Evolutionary conservation across 495 filamentous ascomycete genomes (phyloP).

Genomic region (Penicillium pulvis): DNA sequence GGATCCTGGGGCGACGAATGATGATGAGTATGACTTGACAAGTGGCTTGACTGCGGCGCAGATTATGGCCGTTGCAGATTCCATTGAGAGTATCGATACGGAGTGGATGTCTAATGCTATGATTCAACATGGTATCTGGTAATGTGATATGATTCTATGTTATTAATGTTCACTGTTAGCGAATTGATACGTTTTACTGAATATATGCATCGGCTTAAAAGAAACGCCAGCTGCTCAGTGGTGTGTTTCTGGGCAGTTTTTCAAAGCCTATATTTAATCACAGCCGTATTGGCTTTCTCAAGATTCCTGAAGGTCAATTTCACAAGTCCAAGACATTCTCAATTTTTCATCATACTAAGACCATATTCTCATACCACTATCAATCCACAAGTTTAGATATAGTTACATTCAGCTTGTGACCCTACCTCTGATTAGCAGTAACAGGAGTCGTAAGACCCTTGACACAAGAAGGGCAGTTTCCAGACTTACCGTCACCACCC

Average conservation of each 20-base stretch:
- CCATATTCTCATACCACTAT: not conserved
- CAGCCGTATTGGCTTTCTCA: no score
- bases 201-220: no score
- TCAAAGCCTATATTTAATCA: no score
- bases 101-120: constrained; percentile 45
- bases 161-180: not conserved
- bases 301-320: no score
- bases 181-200: not conserved
- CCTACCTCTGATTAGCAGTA: not conserved
- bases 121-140: constrained; percentile 43
- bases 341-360: no score
- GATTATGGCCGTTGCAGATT: constrained; percentile 43
- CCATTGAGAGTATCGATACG: constrained; percentile 41
- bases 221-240: no score
- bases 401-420: not conserved
- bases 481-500: not conserved
- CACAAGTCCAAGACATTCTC: no score
- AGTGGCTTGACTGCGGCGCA: constrained; percentile 35
- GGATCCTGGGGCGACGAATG: constrained; percentile 14
- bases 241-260: no score
- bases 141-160: not conserved
- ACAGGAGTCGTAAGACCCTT: constrained; percentile 1
- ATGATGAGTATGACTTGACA: constrained; percentile 18
- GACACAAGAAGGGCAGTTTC: not conserved
- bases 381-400: no score